Evolutionary conservation across 495 filamentous ascomycete species (phyloP), one percentile per base, ranked within the genome.

Genomic region (Trypethelium eluteriae): DNA sequence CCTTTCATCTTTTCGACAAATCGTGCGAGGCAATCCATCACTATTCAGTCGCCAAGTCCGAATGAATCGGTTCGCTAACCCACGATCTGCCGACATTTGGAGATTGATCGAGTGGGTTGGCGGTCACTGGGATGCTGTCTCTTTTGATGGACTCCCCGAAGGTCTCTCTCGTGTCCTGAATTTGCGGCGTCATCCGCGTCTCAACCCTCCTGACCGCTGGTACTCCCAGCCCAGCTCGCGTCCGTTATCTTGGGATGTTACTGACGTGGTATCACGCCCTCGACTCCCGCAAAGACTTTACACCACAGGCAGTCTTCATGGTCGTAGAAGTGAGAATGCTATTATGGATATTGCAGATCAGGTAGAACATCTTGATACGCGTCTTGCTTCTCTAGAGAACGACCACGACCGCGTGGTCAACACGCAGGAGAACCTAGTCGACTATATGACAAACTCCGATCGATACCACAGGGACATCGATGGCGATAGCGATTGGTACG

Each of bases 81-180:
- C 53, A 9, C 53, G 18, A 7, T 59, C 53, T 5, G 53, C 53
- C 32, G 53, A 59, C 32, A 36, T 59, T 9, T 59, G 53, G 53
- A 11, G 53, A 7, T 36, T 59, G 32, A 59, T 59, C 25, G 53
- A 59, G 18, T 59, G 53, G 53, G 53, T 59, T 36, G 53, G 53
- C 32, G 7, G 25, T 9, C 53, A 59, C 53, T 59, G 53, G 53
- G 53, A 59, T 10, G 32, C 25, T 36, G 25, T 9, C 6, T 59
- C 53, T n/a, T 59, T 59, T 18, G 53, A 59, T 14, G 32, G 53
- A 9, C 25, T 59, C 32, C 53, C 53, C 36, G 53, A 59, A 9
- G 32, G 53, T 7, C 32, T 59, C 3, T 36, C 5, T 36, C 32
- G 7, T 14, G 7, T 59, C 53, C 7, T 59, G 5, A 18, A 18